Evolutionary conservation across 2,329 filamentous ascomycete genomes (phyloP).

Genomic region (Trichoderma atrobrunneum): DNA sequence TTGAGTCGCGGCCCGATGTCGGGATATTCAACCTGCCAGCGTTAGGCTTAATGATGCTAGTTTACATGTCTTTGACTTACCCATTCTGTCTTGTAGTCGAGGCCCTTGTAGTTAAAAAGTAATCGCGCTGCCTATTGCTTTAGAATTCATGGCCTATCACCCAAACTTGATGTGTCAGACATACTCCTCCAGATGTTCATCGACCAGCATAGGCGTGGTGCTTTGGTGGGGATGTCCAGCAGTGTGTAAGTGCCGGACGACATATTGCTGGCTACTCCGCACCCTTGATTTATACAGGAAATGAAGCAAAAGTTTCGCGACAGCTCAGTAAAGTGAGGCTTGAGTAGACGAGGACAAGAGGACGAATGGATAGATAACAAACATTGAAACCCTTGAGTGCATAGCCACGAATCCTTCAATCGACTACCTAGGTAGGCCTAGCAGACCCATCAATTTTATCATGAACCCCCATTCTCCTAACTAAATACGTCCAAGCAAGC

Average conservation of each 20-base stretch:
- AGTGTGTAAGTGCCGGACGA: not conserved
- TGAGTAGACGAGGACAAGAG: not conserved
- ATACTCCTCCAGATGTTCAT: constrained; percentile 14
- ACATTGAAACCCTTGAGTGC: not conserved
- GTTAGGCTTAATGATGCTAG: not conserved
- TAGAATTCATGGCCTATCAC: not conserved
- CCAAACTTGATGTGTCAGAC: not conserved
- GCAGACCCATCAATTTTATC: not conserved
- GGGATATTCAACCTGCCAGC: constrained; percentile 1
- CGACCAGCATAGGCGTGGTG: constrained; percentile 2
- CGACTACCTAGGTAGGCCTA: not conserved
- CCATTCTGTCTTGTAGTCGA: constrained; percentile 12
- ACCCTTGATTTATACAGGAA: not conserved
- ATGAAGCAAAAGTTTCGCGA: not conserved
- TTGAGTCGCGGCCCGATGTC: not conserved
- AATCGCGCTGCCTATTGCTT: not conserved
- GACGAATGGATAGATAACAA: not conserved
- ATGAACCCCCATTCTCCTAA: not conserved
- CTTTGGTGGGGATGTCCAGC: constrained; percentile 2
- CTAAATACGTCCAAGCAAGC: not conserved
- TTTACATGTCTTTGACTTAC: not conserved
- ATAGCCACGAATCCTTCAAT: not conserved
- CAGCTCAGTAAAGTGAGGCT: not conserved
- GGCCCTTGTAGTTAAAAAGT: not conserved
- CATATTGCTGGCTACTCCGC: not conserved